Percentiles rank a stretch among this genome's conserved stretches.
Conservation (phyloP, 129 eudicot species). For the Daucus carota region DNA sequence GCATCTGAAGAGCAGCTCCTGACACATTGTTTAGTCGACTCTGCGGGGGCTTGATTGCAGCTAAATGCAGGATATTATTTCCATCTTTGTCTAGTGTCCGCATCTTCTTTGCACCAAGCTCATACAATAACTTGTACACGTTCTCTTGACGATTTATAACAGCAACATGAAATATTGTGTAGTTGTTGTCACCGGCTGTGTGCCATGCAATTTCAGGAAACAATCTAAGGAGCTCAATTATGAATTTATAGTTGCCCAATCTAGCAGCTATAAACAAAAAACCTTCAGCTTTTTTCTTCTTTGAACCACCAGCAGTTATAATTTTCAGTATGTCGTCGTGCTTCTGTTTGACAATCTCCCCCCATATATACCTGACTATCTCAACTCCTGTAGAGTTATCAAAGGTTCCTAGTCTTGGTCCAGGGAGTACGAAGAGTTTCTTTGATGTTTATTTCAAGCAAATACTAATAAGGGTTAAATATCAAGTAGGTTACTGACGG, state of each 20-base stretch:
- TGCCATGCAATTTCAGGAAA: conserved; percentile 32
- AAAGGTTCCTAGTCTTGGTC: neutral
- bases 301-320: neutral
- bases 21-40: neutral
- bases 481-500: no score
- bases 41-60: neutral
- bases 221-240: conserved; percentile 14
- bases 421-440: neutral
- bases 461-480: no score
- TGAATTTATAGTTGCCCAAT: conserved; percentile 18
- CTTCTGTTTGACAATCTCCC: neutral
- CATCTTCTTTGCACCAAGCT: neutral
- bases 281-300: neutral
- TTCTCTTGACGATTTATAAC: neutral
- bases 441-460: no score
- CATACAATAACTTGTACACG: neutral
- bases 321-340: neutral
- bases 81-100: neutral
- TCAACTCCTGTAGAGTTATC: neutral
- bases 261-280: conserved; percentile 26
- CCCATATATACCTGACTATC: neutral
- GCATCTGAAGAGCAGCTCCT: neutral
- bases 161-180: neutral
- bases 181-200: neutral
- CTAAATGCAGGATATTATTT: neutral